Evolutionary conservation across 176 grass and related monocot genomes (phyloP), one percentile per base, ranked within the genome.

Genomic region (Musa itinerans): DNA sequence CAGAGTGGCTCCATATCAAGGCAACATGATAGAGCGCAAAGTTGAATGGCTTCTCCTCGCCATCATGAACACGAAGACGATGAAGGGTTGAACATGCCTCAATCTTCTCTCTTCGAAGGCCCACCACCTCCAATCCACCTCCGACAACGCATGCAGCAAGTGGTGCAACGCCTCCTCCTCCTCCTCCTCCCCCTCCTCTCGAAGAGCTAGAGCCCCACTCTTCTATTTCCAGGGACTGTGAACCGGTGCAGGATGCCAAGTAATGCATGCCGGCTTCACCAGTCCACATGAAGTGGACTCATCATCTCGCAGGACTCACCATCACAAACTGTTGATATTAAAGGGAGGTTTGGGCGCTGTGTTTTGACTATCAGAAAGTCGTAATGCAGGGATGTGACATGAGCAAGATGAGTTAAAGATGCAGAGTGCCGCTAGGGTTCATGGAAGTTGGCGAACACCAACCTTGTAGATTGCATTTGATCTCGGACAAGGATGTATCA

Each of bases 381-480:
- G 34, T 5, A 15, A n/a, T 21, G 17, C 16, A 59, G 7, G 8
- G 3, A n/a, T 63, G 10, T 2, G 19, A 63, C 21, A 3, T 19
- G 21, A 63, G 9, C 19, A 63, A 20, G 8, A 21, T 21, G 59
- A 20, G 19, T n/a, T 9, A 21, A 2, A 20, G 1, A 10, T 10
- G 56, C 17, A 7, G 57, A 19, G 15, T 19, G 17, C 17, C 1
- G 15, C 8, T 9, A 22, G 0, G 19, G 10, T 11, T 11, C 10
- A 64, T 22, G n/a, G 22, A 19, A 64, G 62, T 64, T 22, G 62
- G 62, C 62, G 25, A 24, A 10, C 62, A 25, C 62, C 62, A n/a
- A 64, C 25, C 65, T 43, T 43, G 12, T 68, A 17, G 65, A 70
- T 70, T 52, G 34, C 43, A 70, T 70, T 70, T 70, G 43, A 70